Conservation (phyloP, 176 grass and related monocot species). For the Carex pumila region DNA sequence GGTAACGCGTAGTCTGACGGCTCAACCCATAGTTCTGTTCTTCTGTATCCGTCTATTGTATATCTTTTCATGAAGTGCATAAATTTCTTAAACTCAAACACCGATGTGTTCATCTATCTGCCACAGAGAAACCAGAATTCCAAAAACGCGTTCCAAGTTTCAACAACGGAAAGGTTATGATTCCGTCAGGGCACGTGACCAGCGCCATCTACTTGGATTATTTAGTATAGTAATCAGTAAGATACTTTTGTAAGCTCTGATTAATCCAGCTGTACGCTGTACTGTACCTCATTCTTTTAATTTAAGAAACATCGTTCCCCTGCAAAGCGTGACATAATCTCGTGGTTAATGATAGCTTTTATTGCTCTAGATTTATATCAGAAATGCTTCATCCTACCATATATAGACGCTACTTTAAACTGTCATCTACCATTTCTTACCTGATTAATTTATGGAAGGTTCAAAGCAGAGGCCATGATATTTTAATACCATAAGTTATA, state of each 20-base stretch:
- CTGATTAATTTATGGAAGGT: too few relatives aligned
- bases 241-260: slow-evolving; percentile 3
- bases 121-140: not conserved
- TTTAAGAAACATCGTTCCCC: slow-evolving; percentile 18
- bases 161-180: not conserved
- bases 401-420: not conserved
- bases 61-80: not conserved
- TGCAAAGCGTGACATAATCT: slow-evolving; percentile 24
- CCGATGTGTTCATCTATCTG: not conserved
- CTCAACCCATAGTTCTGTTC: not conserved
- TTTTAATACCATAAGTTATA: too few relatives aligned
- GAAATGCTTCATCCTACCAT: not conserved
- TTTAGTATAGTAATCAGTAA: not conserved
- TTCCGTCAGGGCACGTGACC: slow-evolving; percentile 17
- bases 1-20: not conserved
- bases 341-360: slow-evolving; percentile 19
- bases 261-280: slow-evolving; percentile 25
- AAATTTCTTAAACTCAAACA: not conserved
- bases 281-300: slow-evolving; percentile 2
- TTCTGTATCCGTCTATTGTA: not conserved
- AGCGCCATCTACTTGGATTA: not conserved
- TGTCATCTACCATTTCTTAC: too few relatives aligned
- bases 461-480: too few relatives aligned
- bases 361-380: not conserved
- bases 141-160: not conserved